A percentile compares a stretch with the other conserved stretches of the same genome.
phyloP scores from a whole-genome alignment of 352 stramenopile species.

The Phytophthora cryptogea region DNA sequence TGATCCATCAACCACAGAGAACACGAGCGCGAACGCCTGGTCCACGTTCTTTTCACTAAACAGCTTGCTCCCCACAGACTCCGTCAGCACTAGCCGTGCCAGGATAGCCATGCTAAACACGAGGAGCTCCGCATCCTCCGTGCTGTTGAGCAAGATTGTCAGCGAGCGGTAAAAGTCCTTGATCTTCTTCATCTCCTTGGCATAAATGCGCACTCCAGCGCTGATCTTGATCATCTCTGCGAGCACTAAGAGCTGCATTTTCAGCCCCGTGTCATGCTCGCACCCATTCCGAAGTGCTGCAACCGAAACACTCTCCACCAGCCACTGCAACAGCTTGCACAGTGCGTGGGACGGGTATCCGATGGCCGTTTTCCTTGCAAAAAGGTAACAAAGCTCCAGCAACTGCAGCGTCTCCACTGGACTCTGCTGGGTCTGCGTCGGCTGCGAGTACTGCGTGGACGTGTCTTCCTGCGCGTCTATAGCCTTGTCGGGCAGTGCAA shows the following conservation, averaged over 20 bases:
- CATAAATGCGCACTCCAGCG: constrained; percentile 74
- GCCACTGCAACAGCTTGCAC: constrained; percentile 71
- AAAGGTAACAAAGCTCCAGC: constrained; percentile 68
- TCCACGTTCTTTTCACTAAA: constrained; percentile 85
- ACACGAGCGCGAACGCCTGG: constrained; percentile 71
- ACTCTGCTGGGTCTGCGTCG: constrained; percentile 33
- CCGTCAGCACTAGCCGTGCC: constrained; percentile 67
- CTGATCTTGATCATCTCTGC: constrained; percentile 72
- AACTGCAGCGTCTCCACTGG: constrained; percentile 42
- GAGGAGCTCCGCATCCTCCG: constrained; percentile 71
- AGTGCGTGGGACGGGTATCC: constrained; percentile 76
- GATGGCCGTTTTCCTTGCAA: constrained; percentile 53
- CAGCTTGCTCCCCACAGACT: constrained; percentile 78
- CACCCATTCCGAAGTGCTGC: constrained; percentile 45
- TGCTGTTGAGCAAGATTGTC: constrained; percentile 83
- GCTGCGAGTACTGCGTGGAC: constrained; percentile 35
- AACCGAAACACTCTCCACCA: constrained; percentile 50
- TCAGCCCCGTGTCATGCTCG: constrained; percentile 56
- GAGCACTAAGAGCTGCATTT: constrained; percentile 71
- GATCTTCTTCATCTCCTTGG: constrained; percentile 77
- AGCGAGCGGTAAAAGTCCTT: constrained; percentile 85
- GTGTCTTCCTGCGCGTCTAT: constrained; percentile 8
- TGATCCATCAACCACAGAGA: constrained; percentile 70
- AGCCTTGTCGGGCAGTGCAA: constrained; percentile 16
- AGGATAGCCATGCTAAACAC: constrained; percentile 83